Conservation (phyloP, 78 protist genomes). For the Dictyostelium firmibasis region DNA sequence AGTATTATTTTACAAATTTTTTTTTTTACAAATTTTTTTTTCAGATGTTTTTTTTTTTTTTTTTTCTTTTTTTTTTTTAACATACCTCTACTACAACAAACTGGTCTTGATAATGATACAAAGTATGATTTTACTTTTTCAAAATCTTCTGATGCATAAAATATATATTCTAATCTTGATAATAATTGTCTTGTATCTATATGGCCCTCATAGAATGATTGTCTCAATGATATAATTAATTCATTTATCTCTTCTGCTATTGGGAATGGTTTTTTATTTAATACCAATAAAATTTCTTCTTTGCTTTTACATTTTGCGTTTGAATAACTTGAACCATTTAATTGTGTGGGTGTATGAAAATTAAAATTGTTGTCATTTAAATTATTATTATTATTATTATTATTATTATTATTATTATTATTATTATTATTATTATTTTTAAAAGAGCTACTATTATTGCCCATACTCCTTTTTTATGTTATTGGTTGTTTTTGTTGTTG, state of each 20-base stretch:
- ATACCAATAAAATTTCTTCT: background rate
- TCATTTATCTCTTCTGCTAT: background rate
- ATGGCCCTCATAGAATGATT: background rate
- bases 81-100: conserved; percentile 42
- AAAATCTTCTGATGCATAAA: background rate
- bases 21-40: too few relatives aligned
- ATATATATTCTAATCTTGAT: background rate
- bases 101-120: conserved; percentile 6
- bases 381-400: background rate
- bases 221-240: background rate
- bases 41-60: background rate
- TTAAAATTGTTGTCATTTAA: background rate
- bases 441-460: background rate
- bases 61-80: background rate
- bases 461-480: background rate
- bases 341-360: background rate
- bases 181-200: background rate
- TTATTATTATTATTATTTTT: background rate
- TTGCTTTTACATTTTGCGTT: background rate
- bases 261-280: background rate
- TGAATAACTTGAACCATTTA: background rate
- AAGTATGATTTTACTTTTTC: background rate
- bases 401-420: background rate
- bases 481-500: background rate
- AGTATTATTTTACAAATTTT: too few relatives aligned